Base-by-base conservation (phyloP, 306 rosid species). In the Datisca glomerata region DNA sequence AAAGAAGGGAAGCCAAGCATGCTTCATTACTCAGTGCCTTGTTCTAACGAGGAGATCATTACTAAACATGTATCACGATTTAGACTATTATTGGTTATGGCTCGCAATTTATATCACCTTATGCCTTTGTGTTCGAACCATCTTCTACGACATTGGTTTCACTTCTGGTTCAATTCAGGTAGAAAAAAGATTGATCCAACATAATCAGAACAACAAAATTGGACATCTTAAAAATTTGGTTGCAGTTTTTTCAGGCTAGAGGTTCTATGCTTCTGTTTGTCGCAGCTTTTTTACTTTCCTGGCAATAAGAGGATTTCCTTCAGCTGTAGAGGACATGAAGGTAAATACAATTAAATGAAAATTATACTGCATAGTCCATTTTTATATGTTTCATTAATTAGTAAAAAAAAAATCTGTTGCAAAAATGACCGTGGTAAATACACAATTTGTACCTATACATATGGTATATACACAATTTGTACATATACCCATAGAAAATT, bases 231-330 rank as follows among this genome's bases (percentile, higher is more conserved):
- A 17, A 37, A 8, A 12, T n/a, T 38, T 38, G 7, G 2, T 38
- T 17, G 25, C 55, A 14, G 23, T 4, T 35, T 38, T 51, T 43
- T 45, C 81, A 85, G 93, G 87, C 67, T 7, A 68, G 86, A 69
- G 77, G 74, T 39, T 74, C 84, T 4, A 51, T 85, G 31, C 47
- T 76, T 55, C 59, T 64, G 33, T 85, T 63, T 58, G 47, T 71
- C 2, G 16, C 71, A 7, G 50, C 84, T 12, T 64, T 77, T 63
- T 76, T 12, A 61, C 81, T 17, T 76, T 85, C 69, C 80, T 85
- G 83, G 50, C 79, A 19, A 68, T 85, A 27, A 87, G 79, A 24
- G 95, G 93, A 51, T 85, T 85, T 63, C 78, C 93, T 45, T 77
- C 94, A 8, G 69, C 76, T 36, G 52, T 78, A 41, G 85, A 75